Conservation (phyloP, 208 protist species). For the Phytomonas francai region DNA sequence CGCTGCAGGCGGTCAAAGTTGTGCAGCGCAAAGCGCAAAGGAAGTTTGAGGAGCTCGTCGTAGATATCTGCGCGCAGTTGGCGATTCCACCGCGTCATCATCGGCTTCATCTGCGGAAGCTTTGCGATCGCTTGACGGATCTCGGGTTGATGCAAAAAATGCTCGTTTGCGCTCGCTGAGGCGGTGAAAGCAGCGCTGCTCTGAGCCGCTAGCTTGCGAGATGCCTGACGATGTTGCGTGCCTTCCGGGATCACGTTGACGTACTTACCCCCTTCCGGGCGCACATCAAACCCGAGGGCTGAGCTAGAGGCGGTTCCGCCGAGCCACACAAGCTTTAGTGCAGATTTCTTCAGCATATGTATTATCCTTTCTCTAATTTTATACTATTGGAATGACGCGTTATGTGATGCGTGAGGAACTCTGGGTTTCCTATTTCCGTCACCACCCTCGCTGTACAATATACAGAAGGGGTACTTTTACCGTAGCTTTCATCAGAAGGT, state of each 20-base stretch:
- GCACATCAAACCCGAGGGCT: conserved; percentile 53
- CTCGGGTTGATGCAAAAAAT: conserved; percentile 20
- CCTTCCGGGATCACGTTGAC: conserved; percentile 68
- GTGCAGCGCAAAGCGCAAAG: conserved; percentile 72
- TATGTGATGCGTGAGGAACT: too few relatives aligned
- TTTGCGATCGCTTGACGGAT: conserved; percentile 23
- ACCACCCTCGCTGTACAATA: not conserved
- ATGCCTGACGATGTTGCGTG: conserved; percentile 24
- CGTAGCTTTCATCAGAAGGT: not conserved
- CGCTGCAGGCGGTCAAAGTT: conserved; percentile 47
- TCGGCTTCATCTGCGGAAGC: conserved; percentile 17
- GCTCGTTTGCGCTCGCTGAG: not conserved
- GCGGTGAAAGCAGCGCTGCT: not conserved
- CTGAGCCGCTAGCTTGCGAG: conserved; percentile 23
- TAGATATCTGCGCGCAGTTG: conserved; percentile 69
- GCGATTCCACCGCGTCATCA: conserved; percentile 41
- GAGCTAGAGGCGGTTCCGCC: conserved; percentile 45
- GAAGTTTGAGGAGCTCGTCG: conserved; percentile 83
- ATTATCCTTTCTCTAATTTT: not conserved
- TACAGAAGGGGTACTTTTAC: not conserved
- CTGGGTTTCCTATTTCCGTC: not conserved
- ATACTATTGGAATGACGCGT: conserved; percentile 1
- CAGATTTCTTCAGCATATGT: conserved; percentile 30
- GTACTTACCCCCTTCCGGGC: conserved; percentile 39
- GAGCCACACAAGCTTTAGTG: conserved; percentile 39